These are phyloP conservation scores for Lomentospora prolificans DNA, from an alignment of 2,329 filamentous ascomycete species.

Conservation along the genomic window DNA sequence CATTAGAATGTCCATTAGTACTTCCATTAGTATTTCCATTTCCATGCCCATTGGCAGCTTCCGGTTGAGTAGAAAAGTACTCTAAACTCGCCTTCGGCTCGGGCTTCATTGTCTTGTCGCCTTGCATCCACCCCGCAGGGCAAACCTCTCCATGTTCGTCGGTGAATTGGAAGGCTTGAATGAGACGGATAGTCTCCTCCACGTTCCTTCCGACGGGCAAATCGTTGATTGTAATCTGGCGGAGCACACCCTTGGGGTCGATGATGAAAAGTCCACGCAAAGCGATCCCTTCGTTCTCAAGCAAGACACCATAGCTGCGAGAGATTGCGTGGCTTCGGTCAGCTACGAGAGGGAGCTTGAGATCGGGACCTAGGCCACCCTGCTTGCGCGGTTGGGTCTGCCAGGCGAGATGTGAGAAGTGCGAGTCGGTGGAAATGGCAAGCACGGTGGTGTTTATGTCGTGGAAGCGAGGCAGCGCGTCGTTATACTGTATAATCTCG, in stretches of 20 bases:
- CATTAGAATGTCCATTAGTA: neutral
- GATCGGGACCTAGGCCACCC: constrained; percentile 48
- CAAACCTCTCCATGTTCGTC: constrained; percentile 74
- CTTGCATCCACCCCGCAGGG: constrained; percentile 39
- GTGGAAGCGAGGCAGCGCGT: constrained; percentile 49
- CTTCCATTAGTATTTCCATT: neutral
- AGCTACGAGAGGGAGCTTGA: constrained; percentile 51
- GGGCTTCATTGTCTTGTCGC: constrained; percentile 39
- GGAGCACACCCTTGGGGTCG: constrained; percentile 49
- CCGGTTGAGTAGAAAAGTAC: constrained; percentile 29
- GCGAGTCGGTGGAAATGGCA: constrained; percentile 52
- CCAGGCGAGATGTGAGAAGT: constrained; percentile 50
- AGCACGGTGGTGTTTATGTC: constrained; percentile 49
- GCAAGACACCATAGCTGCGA: constrained; percentile 52
- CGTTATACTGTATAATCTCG: constrained; percentile 56
- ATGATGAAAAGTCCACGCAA: constrained; percentile 57
- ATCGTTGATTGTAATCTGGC: constrained; percentile 58
- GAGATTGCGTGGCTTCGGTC: constrained; percentile 53
- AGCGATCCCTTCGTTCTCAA: constrained; percentile 54
- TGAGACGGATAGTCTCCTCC: constrained; percentile 54
- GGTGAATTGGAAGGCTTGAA: constrained; percentile 71
- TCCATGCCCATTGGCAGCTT: constrained; percentile 14
- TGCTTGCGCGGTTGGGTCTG: constrained; percentile 46
- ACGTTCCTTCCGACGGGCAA: constrained; percentile 55
- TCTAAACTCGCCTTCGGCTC: constrained; percentile 40